Conservation (phyloP, 306 rosid genomes). For the Quercus parvula region DNA sequence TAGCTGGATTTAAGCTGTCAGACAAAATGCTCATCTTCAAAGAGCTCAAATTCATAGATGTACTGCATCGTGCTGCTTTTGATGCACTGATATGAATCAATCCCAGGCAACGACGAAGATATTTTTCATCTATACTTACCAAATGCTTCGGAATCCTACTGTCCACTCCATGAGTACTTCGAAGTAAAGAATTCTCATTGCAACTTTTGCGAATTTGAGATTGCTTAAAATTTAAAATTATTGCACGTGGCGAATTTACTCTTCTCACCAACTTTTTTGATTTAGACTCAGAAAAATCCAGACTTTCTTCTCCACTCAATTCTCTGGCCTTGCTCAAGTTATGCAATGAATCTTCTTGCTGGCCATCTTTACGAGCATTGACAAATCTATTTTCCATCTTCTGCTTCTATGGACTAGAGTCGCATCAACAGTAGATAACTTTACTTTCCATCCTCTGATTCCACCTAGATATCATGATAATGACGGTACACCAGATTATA, state of each 20-base stretch:
- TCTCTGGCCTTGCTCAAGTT: slow-evolving; percentile 41
- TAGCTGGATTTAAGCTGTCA: slow-evolving; percentile 34
- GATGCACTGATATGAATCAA: slow-evolving; percentile 58
- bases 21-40: slow-evolving; percentile 38
- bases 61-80: slow-evolving; percentile 52
- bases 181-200: slow-evolving; percentile 44
- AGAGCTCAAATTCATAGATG: slow-evolving; percentile 42
- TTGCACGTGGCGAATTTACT: slow-evolving; percentile 41
- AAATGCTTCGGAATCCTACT: slow-evolving; percentile 70
- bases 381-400: slow-evolving; percentile 56
- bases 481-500: neutral
- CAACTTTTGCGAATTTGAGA: slow-evolving; percentile 46
- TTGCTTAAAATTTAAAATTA: slow-evolving; percentile 51
- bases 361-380: slow-evolving; percentile 36
- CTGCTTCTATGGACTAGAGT: slow-evolving; percentile 26
- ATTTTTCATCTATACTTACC: slow-evolving; percentile 78
- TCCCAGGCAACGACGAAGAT: slow-evolving; percentile 76
- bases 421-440: slow-evolving; percentile 25
- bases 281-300: slow-evolving; percentile 34
- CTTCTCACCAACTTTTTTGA: slow-evolving; percentile 55
- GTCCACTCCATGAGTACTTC: slow-evolving; percentile 46
- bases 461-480: slow-evolving; percentile 7
- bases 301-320: slow-evolving; percentile 40
- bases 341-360: slow-evolving; percentile 32
- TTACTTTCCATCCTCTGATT: slow-evolving; percentile 27